A percentile compares a stretch with the other conserved stretches of the same genome.
These are phyloP conservation scores for Tillandsia fasciculata DNA, from an alignment of 176 grass and related monocot species.

Conservation along the genomic window DNA sequence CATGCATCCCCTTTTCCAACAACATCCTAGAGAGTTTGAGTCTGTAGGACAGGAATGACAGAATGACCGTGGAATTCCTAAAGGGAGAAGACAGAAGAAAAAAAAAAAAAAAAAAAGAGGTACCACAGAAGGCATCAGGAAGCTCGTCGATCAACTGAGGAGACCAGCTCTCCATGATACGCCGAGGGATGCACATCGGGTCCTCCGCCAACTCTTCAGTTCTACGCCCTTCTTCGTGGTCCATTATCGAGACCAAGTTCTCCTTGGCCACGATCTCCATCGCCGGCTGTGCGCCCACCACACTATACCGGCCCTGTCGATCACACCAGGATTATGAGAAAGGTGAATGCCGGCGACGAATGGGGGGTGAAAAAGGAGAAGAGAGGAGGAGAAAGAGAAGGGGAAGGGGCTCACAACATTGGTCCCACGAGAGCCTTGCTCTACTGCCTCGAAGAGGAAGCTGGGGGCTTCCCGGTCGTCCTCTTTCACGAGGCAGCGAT, in stretches of 20 bases:
- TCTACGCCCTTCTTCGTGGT: conserved; percentile 35
- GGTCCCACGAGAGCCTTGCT: conserved; percentile 71
- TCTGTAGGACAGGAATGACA: background rate
- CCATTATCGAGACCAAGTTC: conserved; percentile 15
- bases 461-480: conserved; percentile 85
- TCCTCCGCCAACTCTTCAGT: conserved; percentile 51
- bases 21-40: background rate
- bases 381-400: background rate
- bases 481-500: conserved; percentile 84
- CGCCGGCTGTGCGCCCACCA: conserved; percentile 17
- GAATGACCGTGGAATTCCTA: background rate
- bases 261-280: conserved; percentile 22
- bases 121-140: conserved; percentile 44
- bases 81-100: background rate
- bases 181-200: conserved; percentile 53
- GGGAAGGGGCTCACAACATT: conserved; percentile 44
- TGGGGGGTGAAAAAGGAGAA: background rate
- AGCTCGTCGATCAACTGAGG: conserved; percentile 58
- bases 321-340: conserved; percentile 1
- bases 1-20: background rate
- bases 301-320: conserved; percentile 11
- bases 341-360: background rate
- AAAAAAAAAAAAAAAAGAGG: background rate
- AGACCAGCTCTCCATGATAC: conserved; percentile 53
- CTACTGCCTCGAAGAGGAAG: conserved; percentile 91